phyloP scores from a whole-genome alignment of 129 eudicot genomes.

The Tagetes patula region DNA sequence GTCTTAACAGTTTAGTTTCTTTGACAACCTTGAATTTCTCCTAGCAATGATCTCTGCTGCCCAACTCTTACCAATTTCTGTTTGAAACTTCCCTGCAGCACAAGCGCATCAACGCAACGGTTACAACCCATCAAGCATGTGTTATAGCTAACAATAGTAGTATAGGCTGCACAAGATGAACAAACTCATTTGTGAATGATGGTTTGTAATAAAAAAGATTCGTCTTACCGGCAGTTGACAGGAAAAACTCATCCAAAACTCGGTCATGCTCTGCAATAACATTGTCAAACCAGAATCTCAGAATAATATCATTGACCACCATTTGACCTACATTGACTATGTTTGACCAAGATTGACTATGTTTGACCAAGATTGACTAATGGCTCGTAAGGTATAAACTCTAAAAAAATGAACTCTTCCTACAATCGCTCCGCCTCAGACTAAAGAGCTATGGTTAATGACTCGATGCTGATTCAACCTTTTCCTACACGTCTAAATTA shows the following conservation, averaged over 20 bases:
- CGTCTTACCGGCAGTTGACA: constrained; percentile 84
- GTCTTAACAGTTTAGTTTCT: constrained; percentile 28
- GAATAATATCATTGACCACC: no score
- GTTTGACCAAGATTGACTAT: no score
- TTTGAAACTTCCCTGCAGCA: constrained; percentile 81
- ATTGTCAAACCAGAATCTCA: constrained; percentile 18
- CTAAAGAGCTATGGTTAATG: no score
- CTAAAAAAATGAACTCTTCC: no score
- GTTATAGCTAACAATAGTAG: not conserved
- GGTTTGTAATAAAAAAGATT: constrained; percentile 1
- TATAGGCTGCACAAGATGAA: not conserved
- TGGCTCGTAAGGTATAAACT: no score
- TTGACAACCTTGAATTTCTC: constrained; percentile 63
- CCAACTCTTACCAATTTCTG: constrained; percentile 93
- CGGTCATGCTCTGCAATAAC: constrained; percentile 77
- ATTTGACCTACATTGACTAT: no score
- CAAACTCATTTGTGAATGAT: not conserved
- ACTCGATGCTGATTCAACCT: no score
- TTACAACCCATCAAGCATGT: not conserved
- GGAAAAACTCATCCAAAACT: constrained; percentile 87
- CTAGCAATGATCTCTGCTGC: constrained; percentile 89
- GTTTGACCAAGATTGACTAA: no score
- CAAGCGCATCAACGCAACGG: constrained; percentile 18
- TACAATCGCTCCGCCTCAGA: no score
- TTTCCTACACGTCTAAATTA: no score